Conservation (phyloP, 78 protist species). For the Isochrysis galbana region DNA sequence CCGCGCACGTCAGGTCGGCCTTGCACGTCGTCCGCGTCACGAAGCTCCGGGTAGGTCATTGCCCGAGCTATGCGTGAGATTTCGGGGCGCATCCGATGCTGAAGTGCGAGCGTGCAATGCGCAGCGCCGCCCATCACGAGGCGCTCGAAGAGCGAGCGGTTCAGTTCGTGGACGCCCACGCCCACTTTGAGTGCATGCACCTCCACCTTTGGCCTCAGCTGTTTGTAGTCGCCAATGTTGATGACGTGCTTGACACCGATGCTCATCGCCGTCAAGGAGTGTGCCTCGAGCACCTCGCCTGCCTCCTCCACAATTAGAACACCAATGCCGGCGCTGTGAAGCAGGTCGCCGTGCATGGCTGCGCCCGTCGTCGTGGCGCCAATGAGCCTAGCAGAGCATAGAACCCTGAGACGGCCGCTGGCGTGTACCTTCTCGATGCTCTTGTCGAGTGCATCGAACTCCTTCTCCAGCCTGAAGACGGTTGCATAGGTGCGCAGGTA, state of each 20-base stretch:
- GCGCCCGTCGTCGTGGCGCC: conserved; percentile 14
- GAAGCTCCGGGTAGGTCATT: conserved; percentile 50
- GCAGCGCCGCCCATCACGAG: background rate
- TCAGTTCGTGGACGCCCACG: background rate
- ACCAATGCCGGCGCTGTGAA: background rate
- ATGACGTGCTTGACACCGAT: conserved; percentile 3
- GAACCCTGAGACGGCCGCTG: background rate
- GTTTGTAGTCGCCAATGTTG: conserved; percentile 54
- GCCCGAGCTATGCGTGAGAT: conserved; percentile 8
- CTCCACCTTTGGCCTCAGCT: conserved; percentile 45
- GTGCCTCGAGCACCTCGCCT: conserved; percentile 52
- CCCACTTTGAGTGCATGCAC: background rate
- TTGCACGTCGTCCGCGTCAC: background rate
- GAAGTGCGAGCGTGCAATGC: background rate
- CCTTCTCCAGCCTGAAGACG: too few species aligned
- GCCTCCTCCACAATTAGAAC: conserved; percentile 47
- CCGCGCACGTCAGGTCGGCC: conserved; percentile 15
- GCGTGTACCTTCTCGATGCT: background rate
- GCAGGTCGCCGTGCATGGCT: background rate
- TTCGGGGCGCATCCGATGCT: conserved; percentile 58
- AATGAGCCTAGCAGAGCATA: background rate
- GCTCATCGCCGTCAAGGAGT: background rate
- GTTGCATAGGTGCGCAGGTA: too few species aligned
- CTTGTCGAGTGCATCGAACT: background rate
- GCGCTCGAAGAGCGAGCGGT: conserved; percentile 53